Evolutionary conservation across 2,329 filamentous ascomycete species (phyloP), one percentile per base, ranked within the genome.

Genomic region (Mollisia scopiformis): DNA sequence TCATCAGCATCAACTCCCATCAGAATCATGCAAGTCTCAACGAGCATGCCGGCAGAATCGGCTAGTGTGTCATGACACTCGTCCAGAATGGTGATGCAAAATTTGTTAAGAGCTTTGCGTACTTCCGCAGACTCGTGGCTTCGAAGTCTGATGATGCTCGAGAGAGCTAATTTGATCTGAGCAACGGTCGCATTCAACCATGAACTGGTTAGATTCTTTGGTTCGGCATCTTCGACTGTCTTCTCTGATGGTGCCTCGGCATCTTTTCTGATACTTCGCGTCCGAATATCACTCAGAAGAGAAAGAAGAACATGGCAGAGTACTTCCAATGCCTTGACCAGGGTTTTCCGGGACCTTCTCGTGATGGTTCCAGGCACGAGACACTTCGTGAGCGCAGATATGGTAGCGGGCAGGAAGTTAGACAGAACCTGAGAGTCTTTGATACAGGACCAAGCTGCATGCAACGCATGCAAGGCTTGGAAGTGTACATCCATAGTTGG

Each of bases 331-430:
- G 85, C 85, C 58, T 78, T 78, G 25, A 88, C 77, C 6, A 98
- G 78, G 0, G 96, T 83, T 41, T 82, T 84, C 66, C 82, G 87
- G 51, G 83, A 80, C 33, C 85, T 79, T 52, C 85, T 81, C 66
- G 83, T 82, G 41, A 84, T 85, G 0, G 88, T 90, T 0, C 87
- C 86, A 4, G 90, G 88, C 54, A 96, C 77, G 0, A 92, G 79
- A 61, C 67, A 71, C 69, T 89, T 93, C 2, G 90, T 88, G 25
- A 99, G 78, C 1, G 88, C 86, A 2, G 95, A 98, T 0, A 97
- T 85, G 0, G 92, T 92, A 10, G 93, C 92, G 0, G 96, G 95
- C 43, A 98, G 81, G 70, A 99, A 95, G 63, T 86, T 93, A 10
- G 92, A 91, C 58, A 96, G 79, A 2, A 91, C 86, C n/a, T 90